Evolutionary conservation across 768 basidiomycete genomes (phyloP).

Genomic region (Dentipellis sp.): DNA sequence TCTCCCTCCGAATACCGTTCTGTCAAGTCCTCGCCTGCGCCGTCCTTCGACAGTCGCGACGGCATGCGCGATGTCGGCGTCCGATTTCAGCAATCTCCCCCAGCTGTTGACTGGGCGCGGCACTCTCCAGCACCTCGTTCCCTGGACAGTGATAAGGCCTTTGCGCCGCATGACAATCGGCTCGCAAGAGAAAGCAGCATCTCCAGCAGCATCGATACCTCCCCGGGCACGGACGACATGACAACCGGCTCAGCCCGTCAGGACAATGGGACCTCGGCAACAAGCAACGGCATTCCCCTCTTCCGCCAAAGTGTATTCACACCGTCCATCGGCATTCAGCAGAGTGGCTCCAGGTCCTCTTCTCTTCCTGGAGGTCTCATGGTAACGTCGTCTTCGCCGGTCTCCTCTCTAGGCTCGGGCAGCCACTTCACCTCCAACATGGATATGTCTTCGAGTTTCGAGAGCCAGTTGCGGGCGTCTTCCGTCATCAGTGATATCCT

Average conservation of each 20-base stretch:
- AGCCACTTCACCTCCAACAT: constrained; percentile 46
- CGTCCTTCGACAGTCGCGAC: constrained; percentile 28
- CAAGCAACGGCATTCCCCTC: constrained; percentile 1
- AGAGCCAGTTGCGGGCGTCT: constrained; percentile 66
- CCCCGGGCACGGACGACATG: constrained; percentile 6
- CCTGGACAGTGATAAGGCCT: constrained; percentile 10
- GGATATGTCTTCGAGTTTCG: constrained; percentile 46
- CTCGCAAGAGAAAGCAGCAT: constrained; percentile 8
- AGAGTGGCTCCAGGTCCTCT: constrained; percentile 25
- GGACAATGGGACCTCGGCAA: constrained; percentile 7
- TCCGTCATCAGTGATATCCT: constrained; percentile 70
- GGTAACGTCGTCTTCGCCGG: constrained; percentile 62
- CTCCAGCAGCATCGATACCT: constrained; percentile 12
- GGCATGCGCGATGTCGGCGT: constrained; percentile 18
- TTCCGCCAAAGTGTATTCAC: constrained; percentile 8
- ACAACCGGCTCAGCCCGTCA: not conserved
- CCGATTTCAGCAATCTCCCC: constrained; percentile 13
- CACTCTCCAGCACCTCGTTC: constrained; percentile 10
- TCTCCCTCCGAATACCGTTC: constrained; percentile 62
- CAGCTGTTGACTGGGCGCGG: constrained; percentile 21
- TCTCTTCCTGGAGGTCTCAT: constrained; percentile 36
- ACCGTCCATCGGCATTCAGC: constrained; percentile 13
- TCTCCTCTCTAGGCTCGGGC: constrained; percentile 69
- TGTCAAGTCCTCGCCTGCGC: constrained; percentile 62
- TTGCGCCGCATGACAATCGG: constrained; percentile 21